Conservation (phyloP, 805 yeast species). For the Kuraishia borneana region DNA sequence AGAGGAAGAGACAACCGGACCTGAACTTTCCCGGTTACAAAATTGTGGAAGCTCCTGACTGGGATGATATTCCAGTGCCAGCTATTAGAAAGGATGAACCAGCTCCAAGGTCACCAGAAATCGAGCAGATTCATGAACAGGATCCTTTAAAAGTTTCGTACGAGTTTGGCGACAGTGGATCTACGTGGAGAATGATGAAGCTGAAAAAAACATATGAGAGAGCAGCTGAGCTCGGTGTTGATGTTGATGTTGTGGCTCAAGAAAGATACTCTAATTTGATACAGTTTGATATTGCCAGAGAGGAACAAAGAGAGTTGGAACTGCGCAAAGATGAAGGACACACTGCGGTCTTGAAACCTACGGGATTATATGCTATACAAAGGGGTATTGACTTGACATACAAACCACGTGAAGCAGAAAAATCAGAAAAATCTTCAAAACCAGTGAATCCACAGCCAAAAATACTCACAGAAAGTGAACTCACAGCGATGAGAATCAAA, state of each 20-base stretch:
- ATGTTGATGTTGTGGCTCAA: constrained; percentile 15
- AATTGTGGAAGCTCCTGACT: constrained; percentile 14
- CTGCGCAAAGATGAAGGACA: constrained; percentile 7
- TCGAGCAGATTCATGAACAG: too few species aligned
- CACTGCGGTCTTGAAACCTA: constrained; percentile 12
- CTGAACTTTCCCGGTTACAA: constrained; percentile 8
- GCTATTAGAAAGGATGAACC: constrained; percentile 3
- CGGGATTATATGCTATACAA: constrained; percentile 10
- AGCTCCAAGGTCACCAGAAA: constrained; percentile 1
- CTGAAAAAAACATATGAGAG: constrained; percentile 12
- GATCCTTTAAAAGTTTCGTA: constrained; percentile 13
- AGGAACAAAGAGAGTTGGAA: constrained; percentile 19
- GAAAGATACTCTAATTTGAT: constrained; percentile 16
- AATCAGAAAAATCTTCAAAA: too few species aligned
- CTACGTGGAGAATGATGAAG: constrained; percentile 27
- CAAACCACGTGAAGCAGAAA: too few species aligned
- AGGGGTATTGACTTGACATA: constrained; percentile 7
- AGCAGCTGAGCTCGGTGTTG: constrained; percentile 8
- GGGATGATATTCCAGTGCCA: constrained; percentile 11
- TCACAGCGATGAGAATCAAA: constrained; percentile 21
- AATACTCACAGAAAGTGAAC: constrained; percentile 3
- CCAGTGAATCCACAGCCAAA: neutral
- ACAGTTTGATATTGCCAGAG: constrained; percentile 19
- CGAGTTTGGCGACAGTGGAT: constrained; percentile 25
- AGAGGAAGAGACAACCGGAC: neutral